phyloP scores from a whole-genome alignment of 768 basidiomycete species.

The Saitozyma sp. region DNA sequence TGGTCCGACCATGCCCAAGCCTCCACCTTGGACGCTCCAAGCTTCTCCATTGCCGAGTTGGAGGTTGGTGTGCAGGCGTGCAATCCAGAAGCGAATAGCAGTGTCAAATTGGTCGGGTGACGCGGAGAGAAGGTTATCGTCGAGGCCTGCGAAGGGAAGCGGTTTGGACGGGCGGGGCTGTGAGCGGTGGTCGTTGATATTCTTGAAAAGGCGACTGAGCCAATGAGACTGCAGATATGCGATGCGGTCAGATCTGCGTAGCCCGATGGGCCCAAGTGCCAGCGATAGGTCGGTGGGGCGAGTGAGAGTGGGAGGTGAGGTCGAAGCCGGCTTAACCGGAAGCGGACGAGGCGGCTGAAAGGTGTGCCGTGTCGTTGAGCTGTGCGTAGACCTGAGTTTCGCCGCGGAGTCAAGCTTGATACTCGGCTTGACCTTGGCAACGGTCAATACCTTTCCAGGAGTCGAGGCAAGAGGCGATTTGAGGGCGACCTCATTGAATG shows the following conservation, averaged over 20 bases:
- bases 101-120: conserved; percentile 1
- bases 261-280: too few relatives aligned
- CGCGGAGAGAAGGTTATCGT: not conserved
- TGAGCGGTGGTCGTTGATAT: conserved; percentile 11
- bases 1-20: conserved; percentile 17
- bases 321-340: not conserved
- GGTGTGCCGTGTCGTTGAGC: not conserved
- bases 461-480: too few relatives aligned
- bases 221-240: conserved; percentile 13
- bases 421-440: not conserved
- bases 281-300: not conserved
- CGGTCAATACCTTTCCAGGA: too few relatives aligned
- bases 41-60: conserved; percentile 23
- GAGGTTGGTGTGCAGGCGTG: conserved; percentile 20
- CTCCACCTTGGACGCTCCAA: conserved; percentile 22
- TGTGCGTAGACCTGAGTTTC: not conserved
- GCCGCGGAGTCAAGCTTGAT: not conserved
- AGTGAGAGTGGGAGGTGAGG: not conserved
- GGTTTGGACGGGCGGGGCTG: not conserved
- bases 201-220: conserved; percentile 6
- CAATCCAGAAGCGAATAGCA: conserved; percentile 30
- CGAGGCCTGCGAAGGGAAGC: not conserved
- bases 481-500: too few relatives aligned
- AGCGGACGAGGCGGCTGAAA: not conserved
- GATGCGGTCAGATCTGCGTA: not conserved